Conservation (phyloP, 495 filamentous ascomycete genomes). For the Podospora appendiculata region DNA sequence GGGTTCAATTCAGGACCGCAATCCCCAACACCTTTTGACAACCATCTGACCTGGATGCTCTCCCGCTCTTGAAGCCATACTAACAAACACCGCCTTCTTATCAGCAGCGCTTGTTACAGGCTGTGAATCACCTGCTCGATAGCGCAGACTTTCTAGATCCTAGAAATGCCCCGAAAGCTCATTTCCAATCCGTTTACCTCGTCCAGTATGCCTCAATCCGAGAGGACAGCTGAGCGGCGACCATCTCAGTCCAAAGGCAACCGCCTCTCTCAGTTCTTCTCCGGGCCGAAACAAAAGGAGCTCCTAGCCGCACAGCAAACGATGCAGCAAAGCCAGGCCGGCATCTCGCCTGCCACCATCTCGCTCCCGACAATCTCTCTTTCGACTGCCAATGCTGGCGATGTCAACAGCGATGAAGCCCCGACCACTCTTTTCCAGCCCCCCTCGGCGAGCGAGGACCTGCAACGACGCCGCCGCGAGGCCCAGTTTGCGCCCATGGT, state of each 20-base stretch:
- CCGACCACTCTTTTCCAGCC: conserved; percentile 85
- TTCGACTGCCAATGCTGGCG: conserved; percentile 78
- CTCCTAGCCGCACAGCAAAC: conserved; percentile 45
- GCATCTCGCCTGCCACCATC: conserved; percentile 56
- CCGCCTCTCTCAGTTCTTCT: conserved; percentile 54
- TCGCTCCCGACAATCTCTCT: conserved; percentile 89
- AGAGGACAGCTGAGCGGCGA: conserved; percentile 37
- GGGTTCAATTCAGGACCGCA: too few species aligned
- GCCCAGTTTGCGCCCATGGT: conserved; percentile 89
- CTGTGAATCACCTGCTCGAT: too few species aligned
- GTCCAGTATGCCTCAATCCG: conserved; percentile 26
- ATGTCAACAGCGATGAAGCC: conserved; percentile 57
- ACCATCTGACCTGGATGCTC: too few species aligned
- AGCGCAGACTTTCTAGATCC: neutral
- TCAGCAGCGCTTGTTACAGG: too few species aligned
- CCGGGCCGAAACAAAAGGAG: conserved; percentile 62
- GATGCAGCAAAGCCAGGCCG: conserved; percentile 45
- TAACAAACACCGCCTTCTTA: too few species aligned
- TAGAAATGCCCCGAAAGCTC: conserved; percentile 48
- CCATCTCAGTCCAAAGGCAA: conserved; percentile 52
- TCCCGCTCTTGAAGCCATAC: too few species aligned
- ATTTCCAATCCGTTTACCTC: conserved; percentile 28
- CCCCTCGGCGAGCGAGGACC: conserved; percentile 77
- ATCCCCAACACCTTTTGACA: too few species aligned
- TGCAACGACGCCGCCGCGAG: conserved; percentile 65